These are phyloP conservation scores for Wickerhamomyces chambardii DNA, from an alignment of 805 yeast species.

Conservation along the genomic window DNA sequence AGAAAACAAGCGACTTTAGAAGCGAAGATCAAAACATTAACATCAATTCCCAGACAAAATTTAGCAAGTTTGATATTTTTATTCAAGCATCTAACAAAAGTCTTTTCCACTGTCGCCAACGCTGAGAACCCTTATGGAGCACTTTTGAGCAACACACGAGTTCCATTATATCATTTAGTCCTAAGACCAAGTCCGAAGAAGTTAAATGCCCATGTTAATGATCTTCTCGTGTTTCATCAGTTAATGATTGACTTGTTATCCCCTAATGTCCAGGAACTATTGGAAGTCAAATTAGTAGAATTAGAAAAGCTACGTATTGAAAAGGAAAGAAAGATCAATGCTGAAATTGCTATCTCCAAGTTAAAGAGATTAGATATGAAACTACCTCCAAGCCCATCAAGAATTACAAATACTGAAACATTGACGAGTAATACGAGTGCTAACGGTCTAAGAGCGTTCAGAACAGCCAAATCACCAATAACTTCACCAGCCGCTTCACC, in stretches of 20 bases:
- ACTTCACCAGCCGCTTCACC: conserved; percentile 12
- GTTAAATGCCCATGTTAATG: conserved; percentile 3
- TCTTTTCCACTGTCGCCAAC: not conserved
- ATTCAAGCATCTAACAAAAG: conserved; percentile 7
- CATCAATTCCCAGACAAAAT: conserved; percentile 21
- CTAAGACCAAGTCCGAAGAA: conserved; percentile 15
- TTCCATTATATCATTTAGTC: conserved; percentile 17
- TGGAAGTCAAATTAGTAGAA: conserved; percentile 7
- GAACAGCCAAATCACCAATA: conserved; percentile 12
- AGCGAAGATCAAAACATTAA: conserved; percentile 7
- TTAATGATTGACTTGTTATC: conserved; percentile 9
- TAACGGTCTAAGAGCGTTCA: conserved; percentile 14
- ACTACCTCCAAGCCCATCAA: conserved; percentile 2
- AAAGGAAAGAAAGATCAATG: conserved; percentile 7
- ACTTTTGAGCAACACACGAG: conserved; percentile 1
- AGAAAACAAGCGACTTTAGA: conserved; percentile 3
- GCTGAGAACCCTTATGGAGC: not conserved
- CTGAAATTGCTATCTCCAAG: conserved; percentile 6
- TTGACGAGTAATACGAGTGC: conserved; percentile 3
- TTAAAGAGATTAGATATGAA: conserved; percentile 5
- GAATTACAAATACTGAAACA: not conserved
- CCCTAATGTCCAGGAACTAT: conserved; percentile 2
- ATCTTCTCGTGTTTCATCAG: conserved; percentile 2
- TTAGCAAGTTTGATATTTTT: conserved; percentile 14
- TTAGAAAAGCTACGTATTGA: conserved; percentile 9